Base-by-base conservation (phyloP, 2,329 filamentous ascomycete species). In the Pseudogymnoascus sp. region DNA sequence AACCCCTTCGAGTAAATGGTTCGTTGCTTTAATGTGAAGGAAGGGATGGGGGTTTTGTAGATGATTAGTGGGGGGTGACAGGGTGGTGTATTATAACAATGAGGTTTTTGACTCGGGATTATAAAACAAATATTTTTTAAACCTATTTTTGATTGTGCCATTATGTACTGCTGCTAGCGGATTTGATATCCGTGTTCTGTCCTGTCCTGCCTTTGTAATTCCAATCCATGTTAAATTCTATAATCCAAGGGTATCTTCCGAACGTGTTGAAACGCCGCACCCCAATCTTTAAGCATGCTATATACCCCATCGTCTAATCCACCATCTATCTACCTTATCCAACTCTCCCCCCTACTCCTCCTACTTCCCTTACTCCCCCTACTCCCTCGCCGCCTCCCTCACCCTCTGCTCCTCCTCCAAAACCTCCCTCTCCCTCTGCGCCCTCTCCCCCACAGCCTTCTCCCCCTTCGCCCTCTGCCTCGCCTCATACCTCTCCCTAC, bases 401-500 rank as follows among this genome's bases (percentile, higher is more conserved):
- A 0, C 42, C 38, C 77, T 75, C 73, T 85, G 82, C 70, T 84
- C 80, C 69, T 82, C 82, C 71, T 88, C 86, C 61, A 88, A 70
- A 23, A 80, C 72, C 76, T 91, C 88, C 64, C 85, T 78, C 67
- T 82, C 75, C 64, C 82, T 80, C 42, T 85, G 82, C 11, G 84
- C 82, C 35, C 83, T 84, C 75, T 97, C 94, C 0, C 85, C 83
- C 58, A 87, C 82, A 0, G 88, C 87, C 78, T 99, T 99, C 67
- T 91, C 84, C 9, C 92, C 89, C 79, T 99, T 99, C 68, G 88
- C 86, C 60, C 90, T 82, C 79, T 99, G 94, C 64, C 94, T 82
- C 70, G 91, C 94, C 77, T 97, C 93, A 74, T 97, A 99, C 72
- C 91, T 83, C 64, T 88, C 88, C 35, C 92, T 82, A 70, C 91